Evolutionary conservation across 2,329 filamentous ascomycete species (phyloP).

Genomic region (Phaeosphaeriaceae sp.): DNA sequence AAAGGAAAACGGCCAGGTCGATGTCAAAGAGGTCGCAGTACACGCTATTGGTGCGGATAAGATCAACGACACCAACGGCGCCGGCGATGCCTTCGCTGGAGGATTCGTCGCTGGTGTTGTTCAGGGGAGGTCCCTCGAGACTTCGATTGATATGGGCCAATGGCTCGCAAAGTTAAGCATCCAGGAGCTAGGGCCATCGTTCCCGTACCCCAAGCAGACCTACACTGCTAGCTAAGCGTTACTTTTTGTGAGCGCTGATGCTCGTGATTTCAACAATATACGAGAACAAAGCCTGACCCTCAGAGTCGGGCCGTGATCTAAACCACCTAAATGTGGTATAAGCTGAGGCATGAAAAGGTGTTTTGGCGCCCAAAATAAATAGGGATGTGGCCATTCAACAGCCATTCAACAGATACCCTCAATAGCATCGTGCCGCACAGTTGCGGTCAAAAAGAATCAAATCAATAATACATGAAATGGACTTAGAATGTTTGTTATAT

Average conservation of each 20-base stretch:
- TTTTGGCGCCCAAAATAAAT: slow-evolving; percentile 4
- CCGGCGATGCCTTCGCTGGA: slow-evolving; percentile 95
- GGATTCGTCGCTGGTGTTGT: slow-evolving; percentile 91
- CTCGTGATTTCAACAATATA: slow-evolving; percentile 52
- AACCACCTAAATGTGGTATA: neutral
- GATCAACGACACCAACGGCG: slow-evolving; percentile 97
- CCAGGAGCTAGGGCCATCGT: slow-evolving; percentile 94
- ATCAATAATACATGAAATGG: too few relatives aligned
- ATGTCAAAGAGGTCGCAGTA: slow-evolving; percentile 79
- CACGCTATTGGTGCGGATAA: slow-evolving; percentile 75
- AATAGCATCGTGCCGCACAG: too few relatives aligned
- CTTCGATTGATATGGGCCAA: slow-evolving; percentile 87
- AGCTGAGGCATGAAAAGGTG: slow-evolving; percentile 3
- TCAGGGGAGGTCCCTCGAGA: slow-evolving; percentile 79
- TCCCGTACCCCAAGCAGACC: slow-evolving; percentile 50
- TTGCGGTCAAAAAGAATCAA: too few relatives aligned
- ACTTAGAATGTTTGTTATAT: too few relatives aligned
- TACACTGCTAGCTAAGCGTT: slow-evolving; percentile 46
- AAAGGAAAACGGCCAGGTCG: slow-evolving; percentile 68
- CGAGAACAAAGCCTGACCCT: slow-evolving; percentile 28
- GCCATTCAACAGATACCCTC: slow-evolving; percentile 13
- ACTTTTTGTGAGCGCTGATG: slow-evolving; percentile 36
- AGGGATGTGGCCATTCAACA: slow-evolving; percentile 20
- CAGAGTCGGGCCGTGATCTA: slow-evolving; percentile 3
- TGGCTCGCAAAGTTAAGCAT: slow-evolving; percentile 96